Base-by-base conservation (phyloP, 2,329 filamentous ascomycete genomes). In the Trichoderma sp. region DNA sequence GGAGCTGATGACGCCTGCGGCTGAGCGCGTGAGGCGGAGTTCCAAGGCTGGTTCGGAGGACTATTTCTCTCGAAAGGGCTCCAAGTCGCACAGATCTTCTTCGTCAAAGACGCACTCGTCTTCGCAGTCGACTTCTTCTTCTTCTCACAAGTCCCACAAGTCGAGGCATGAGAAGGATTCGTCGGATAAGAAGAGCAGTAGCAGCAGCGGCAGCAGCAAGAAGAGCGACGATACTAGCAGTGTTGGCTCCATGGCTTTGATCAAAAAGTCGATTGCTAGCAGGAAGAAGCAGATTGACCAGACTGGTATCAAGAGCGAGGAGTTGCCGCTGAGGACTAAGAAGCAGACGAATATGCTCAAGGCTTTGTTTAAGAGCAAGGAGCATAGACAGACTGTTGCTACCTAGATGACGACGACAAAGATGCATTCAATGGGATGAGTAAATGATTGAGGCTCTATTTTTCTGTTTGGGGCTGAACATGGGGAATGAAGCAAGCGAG, bases 281-380 rank as follows among this genome's bases (percentile, higher is more conserved):
- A 83, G 78, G 74, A 76, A 79, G 75, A 74, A 81, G 76, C 78
- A 80, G 73, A 80, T 81, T 63, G 81, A 83, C n/a, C 81, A 82
- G 60, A 74, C 76, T 63, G 77, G 78, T 74, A 71, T 77, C 73
- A 74, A 78, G 67, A 74, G 75, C 79, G 82, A 73, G 76, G 82
- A 79, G 39, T 70, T 82, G 34, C 82, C 84, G 3, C 74, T 86
- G n/a, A 80, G 84, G 51, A 36, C 51, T 8, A 71, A 66, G 53
- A 87, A 85, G 73, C 83, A 86, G 75, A 82, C 77, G 53, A 89
- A 85, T 76, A 87, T 89, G 86, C 83, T 90, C 74, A 89, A 89
- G 81, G 80, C 83, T 3, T 74, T 90, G 71, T 89, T 90, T 77
- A 87, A 86, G 82, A 86, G 83, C 80, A 88, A 87, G 80, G 82